A percentile compares a stretch with the other conserved stretches of the same genome.
These are phyloP conservation scores for Ceriops tagal DNA, from an alignment of 345 rosid species.

Conservation along the genomic window DNA sequence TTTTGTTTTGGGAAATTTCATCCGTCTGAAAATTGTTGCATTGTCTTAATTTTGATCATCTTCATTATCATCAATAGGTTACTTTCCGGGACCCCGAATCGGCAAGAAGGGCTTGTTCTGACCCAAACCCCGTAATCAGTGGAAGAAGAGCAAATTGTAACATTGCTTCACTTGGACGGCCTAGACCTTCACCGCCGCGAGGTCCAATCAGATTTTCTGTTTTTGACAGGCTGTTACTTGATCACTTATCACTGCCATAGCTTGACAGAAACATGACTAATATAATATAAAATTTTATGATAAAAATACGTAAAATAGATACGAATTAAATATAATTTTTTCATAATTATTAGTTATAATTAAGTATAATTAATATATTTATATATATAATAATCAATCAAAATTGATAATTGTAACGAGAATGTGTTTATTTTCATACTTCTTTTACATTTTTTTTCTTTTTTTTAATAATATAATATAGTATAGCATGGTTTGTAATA, in stretches of 20 bases:
- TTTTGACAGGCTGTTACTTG: neutral
- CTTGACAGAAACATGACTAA: neutral
- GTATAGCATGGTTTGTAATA: too few relatives aligned
- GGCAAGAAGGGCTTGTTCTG: constrained; percentile 70
- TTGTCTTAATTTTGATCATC: neutral
- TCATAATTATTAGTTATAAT: too few relatives aligned
- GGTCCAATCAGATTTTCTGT: constrained; percentile 33
- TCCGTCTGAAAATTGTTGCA: neutral
- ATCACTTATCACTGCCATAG: too few relatives aligned
- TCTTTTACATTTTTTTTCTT: too few relatives aligned
- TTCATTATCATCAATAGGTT: constrained; percentile 39
- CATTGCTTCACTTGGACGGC: constrained; percentile 82
- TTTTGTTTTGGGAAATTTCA: neutral
- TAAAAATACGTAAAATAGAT: too few relatives aligned
- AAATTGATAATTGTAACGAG: too few relatives aligned
- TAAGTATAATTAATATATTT: too few relatives aligned
- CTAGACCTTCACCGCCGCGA: constrained; percentile 77
- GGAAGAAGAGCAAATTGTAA: constrained; percentile 93
- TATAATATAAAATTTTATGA: neutral
- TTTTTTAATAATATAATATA: neutral
- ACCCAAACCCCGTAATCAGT: constrained; percentile 78
- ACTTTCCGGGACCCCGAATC: constrained; percentile 90
- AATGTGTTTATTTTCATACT: too few relatives aligned
- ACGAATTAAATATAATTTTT: too few relatives aligned
- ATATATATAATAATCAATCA: too few relatives aligned